These are phyloP conservation scores for Saccharomycopsis sp. DNA, from an alignment of 805 yeast species.

Conservation along the genomic window DNA sequence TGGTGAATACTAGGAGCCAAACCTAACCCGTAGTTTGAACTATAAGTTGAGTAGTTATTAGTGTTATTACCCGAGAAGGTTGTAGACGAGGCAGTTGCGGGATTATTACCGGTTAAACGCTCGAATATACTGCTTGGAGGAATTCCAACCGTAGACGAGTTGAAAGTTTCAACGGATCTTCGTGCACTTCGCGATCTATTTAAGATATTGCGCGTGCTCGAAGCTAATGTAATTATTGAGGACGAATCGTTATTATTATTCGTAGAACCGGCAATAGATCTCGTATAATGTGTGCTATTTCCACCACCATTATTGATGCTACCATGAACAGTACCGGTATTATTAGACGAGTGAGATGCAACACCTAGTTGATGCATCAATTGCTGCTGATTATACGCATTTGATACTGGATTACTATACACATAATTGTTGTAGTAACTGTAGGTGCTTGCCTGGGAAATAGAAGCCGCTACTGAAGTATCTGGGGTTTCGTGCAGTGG, in stretches of 20 bases:
- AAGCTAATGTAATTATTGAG: constrained; percentile 19
- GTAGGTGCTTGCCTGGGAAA: constrained; percentile 8
- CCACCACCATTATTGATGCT: constrained; percentile 1
- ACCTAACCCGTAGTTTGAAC: neutral
- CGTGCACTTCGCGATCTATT: constrained; percentile 19
- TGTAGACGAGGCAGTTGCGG: neutral
- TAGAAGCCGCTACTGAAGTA: constrained; percentile 14
- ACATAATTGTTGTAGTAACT: constrained; percentile 2
- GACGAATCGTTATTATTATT: constrained; percentile 19
- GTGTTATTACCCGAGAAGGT: neutral
- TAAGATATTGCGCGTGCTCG: constrained; percentile 17
- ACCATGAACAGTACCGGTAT: constrained; percentile 8
- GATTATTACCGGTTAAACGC: constrained; percentile 7
- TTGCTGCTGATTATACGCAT: neutral
- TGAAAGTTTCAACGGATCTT: constrained; percentile 21
- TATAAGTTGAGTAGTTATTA: neutral
- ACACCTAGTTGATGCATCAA: neutral
- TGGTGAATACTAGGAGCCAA: neutral
- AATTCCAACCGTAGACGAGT: constrained; percentile 21
- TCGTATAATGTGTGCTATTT: constrained; percentile 2
- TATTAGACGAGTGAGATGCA: neutral
- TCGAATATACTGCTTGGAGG: constrained; percentile 21
- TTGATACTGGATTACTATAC: constrained; percentile 5
- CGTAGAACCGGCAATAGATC: constrained; percentile 13
- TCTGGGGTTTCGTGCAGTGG: constrained; percentile 15